Evolutionary conservation across 805 yeast species (phyloP), one percentile per base, ranked within the genome.

Genomic region (Lipomyces lipofer): DNA sequence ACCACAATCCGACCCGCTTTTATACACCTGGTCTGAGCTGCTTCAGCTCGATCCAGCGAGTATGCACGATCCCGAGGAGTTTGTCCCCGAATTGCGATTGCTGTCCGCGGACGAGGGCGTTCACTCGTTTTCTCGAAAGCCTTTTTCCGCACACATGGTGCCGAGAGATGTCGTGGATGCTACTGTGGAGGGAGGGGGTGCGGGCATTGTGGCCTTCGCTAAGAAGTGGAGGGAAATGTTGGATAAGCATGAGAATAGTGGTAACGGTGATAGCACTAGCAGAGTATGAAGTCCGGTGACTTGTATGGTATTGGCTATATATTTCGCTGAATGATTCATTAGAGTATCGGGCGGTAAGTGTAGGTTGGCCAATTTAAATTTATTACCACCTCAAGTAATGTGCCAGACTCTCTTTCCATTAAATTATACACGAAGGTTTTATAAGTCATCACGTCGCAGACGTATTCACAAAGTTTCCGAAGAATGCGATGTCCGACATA

Each of bases 141-240:
- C 88, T 47, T 92, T 88, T 66, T 81, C 95, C 1, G 96, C 92
- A 64, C 88, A 84, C 67, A 91, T 88, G 65, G 96, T 94, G 2
- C 99, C 99, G 0, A 76, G 79, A 49, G 99, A 94, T 65, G 82
- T 94, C 19, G 86, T 94, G 3, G 94, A 89, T 67, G 96, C 97
- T 1, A 77, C 87, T 30, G 64, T 82, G 63, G 83, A 86, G 62
- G 78, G 91, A 0, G 52, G 39, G 17, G 63, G 63, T 12, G 75
- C 77, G 19, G 79, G 85, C 0, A 84, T 89, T 78, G 83, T 80
- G 10, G 90, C 85, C 47, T 71, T 87, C 59, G 82, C 86, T 0
- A 75, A 75, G 54, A 75, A 81, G 53, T 85, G 89, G 89, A 67
- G 70, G 35, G 76, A 76, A 45, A 54, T 76, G 39, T 47, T 63